Conservation (phyloP, 768 basidiomycete genomes). For the Tephrocybe sp. region DNA sequence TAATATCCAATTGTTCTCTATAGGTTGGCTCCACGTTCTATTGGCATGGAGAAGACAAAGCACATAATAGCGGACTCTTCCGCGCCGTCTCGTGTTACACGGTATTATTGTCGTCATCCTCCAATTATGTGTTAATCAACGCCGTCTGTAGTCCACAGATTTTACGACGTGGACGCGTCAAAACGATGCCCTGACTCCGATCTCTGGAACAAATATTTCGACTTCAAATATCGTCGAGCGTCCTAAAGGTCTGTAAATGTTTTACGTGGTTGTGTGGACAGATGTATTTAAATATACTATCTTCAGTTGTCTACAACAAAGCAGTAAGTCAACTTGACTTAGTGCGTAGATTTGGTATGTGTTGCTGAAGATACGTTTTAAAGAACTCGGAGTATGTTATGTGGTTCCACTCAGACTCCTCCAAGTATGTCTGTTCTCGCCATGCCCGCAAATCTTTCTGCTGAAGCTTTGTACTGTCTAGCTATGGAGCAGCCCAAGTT, state of each 20-base stretch:
- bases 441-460: neutral
- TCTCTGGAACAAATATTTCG: constrained; percentile 54
- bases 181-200: constrained; percentile 54
- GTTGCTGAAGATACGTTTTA: neutral
- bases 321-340: constrained; percentile 26
- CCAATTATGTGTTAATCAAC: neutral
- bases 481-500: constrained; percentile 63
- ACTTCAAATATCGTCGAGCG: constrained; percentile 58
- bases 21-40: constrained; percentile 56
- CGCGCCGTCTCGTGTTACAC: constrained; percentile 58
- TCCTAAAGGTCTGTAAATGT: constrained; percentile 46
- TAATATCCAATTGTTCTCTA: neutral
- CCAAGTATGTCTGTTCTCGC: constrained; percentile 37
- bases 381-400: constrained; percentile 64
- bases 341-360: no score
- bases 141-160: constrained; percentile 41
- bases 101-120: constrained; percentile 23
- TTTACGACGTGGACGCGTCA: constrained; percentile 55
- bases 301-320: constrained; percentile 50
- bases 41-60: constrained; percentile 65
- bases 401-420: constrained; percentile 69
- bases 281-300: no score
- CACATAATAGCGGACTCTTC: constrained; percentile 52
- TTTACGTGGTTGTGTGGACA: no score
- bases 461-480: constrained; percentile 18